phyloP scores from a whole-genome alignment of 1,284 basidiomycete genomes.

The Melampsora americana region DNA sequence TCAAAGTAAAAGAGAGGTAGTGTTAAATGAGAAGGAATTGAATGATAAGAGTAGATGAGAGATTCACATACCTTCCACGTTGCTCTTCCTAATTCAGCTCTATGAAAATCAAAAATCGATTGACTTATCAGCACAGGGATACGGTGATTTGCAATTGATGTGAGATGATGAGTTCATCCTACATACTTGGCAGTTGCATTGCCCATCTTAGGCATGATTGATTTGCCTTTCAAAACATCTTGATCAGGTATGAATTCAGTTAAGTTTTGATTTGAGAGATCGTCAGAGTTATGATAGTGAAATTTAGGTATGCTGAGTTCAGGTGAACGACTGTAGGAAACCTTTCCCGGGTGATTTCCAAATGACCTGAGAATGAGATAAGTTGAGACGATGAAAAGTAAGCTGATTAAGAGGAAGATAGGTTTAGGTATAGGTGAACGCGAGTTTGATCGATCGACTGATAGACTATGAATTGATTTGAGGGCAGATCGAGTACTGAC shows the following conservation, averaged over 20 bases:
- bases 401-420: too few relatives aligned
- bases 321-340: too few relatives aligned
- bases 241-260: conserved; percentile 45
- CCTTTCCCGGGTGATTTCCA: too few relatives aligned
- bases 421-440: too few relatives aligned
- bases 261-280: conserved; percentile 11
- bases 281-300: too few relatives aligned
- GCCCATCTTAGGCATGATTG: conserved; percentile 85
- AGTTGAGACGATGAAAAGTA: too few relatives aligned
- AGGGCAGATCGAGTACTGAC: too few relatives aligned
- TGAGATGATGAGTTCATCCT: too few relatives aligned
- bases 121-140: conserved; percentile 5
- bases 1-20: neutral
- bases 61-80: conserved; percentile 66
- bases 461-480: too few relatives aligned
- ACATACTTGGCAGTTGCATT: conserved; percentile 92
- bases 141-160: neutral
- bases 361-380: too few relatives aligned
- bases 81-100: conserved; percentile 82
- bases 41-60: conserved; percentile 15
- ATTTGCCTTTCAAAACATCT: conserved; percentile 61
- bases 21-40: conserved; percentile 63
- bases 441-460: too few relatives aligned
- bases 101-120: conserved; percentile 53
- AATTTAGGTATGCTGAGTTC: too few relatives aligned